phyloP scores from a whole-genome alignment of 2,329 filamentous ascomycete species.

The Acrocalymma vagum region DNA sequence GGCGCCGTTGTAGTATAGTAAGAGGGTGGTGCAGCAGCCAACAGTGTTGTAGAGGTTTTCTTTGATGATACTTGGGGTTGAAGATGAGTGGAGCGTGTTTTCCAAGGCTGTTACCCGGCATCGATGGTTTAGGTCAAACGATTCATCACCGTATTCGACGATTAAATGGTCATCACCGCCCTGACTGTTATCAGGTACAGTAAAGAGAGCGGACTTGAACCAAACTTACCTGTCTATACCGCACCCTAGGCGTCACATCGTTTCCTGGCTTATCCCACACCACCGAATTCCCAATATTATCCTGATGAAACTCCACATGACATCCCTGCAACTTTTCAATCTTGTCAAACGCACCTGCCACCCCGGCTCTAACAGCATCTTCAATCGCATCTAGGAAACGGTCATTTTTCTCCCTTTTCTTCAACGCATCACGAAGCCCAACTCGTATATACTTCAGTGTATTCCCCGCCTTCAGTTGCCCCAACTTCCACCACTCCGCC shows the following conservation, averaged over 20 bases:
- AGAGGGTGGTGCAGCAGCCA: conserved; percentile 58
- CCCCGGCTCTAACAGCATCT: conserved; percentile 41
- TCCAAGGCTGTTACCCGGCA: conserved; percentile 64
- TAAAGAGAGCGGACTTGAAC: not conserved
- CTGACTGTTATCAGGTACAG: conserved; percentile 42
- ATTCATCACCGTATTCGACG: conserved; percentile 65
- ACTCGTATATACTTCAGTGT: conserved; percentile 60
- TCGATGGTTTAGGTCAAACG: conserved; percentile 65
- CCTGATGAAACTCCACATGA: conserved; percentile 35
- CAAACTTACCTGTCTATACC: conserved; percentile 27
- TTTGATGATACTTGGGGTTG: conserved; percentile 48
- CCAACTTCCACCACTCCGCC: conserved; percentile 69
- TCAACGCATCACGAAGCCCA: conserved; percentile 61
- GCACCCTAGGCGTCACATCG: conserved; percentile 29
- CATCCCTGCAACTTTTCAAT: conserved; percentile 34
- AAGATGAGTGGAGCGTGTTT: conserved; percentile 53
- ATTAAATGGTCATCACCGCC: conserved; percentile 60
- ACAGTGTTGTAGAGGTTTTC: conserved; percentile 60
- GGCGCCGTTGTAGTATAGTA: conserved; percentile 52
- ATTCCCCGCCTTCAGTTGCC: conserved; percentile 68
- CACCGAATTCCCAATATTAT: conserved; percentile 35
- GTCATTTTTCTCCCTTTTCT: conserved; percentile 53
- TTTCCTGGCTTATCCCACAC: conserved; percentile 37
- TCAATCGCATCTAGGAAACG: conserved; percentile 56
- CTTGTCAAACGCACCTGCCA: conserved; percentile 22